A percentile compares a stretch with the other conserved stretches of the same genome.
phyloP scores from a whole-genome alignment of 192 early-diverging fungal species.

The Paraglomus occultum region DNA sequence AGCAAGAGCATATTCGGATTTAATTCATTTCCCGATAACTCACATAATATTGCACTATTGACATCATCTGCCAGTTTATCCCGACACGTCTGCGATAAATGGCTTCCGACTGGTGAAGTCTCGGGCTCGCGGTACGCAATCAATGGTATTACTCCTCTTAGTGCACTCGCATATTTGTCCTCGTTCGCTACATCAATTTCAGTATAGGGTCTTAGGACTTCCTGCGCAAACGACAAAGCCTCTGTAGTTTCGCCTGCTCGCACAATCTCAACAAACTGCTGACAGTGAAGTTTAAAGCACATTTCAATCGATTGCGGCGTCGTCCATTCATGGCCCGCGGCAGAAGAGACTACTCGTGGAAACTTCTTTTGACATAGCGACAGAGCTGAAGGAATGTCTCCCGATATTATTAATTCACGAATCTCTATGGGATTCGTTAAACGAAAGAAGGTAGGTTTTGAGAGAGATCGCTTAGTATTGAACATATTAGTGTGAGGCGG shows the following conservation, averaged over 20 bases:
- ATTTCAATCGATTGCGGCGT: slow-evolving; percentile 48
- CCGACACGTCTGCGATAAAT: slow-evolving; percentile 52
- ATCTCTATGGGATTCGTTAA: slow-evolving; percentile 35
- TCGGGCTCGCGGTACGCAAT: slow-evolving; percentile 64
- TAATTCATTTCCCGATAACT: neutral
- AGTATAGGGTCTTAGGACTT: slow-evolving; percentile 46
- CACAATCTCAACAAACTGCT: slow-evolving; percentile 64
- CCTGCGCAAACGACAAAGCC: slow-evolving; percentile 61
- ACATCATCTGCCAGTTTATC: slow-evolving; percentile 58
- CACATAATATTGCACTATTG: slow-evolving; percentile 66
- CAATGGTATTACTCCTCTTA: slow-evolving; percentile 52
- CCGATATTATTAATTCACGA: slow-evolving; percentile 47
- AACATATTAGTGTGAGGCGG: neutral
- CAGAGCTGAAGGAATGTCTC: slow-evolving; percentile 39
- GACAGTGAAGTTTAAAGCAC: slow-evolving; percentile 60
- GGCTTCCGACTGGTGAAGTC: slow-evolving; percentile 49
- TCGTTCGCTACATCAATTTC: slow-evolving; percentile 32
- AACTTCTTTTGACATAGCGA: slow-evolving; percentile 39
- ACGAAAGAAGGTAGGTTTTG: slow-evolving; percentile 9
- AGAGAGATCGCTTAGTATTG: neutral
- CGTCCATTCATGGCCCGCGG: slow-evolving; percentile 33
- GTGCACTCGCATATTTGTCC: slow-evolving; percentile 39
- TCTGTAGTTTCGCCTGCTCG: slow-evolving; percentile 42
- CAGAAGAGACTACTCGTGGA: slow-evolving; percentile 37
- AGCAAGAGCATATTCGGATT: neutral